Base-by-base conservation (phyloP, 306 rosid species). In the Fagus crenata region DNA sequence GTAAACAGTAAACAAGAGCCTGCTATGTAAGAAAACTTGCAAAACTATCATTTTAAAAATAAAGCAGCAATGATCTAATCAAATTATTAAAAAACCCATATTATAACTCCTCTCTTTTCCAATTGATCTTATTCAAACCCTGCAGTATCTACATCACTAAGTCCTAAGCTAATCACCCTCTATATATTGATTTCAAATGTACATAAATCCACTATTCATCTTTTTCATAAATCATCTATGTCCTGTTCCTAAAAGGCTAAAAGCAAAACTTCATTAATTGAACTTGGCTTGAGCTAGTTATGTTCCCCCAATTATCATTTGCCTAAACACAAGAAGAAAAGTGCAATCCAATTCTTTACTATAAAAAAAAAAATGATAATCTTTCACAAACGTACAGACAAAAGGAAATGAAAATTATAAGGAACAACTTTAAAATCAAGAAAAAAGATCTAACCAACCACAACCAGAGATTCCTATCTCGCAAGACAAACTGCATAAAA, bases 401-500 rank as follows among this genome's bases (percentile, higher is more conserved):
- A 17, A 37, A 7, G 18, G 65, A 37, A 7, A 6, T 4, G 9
- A 13, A 1, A 65, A 2, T 0, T 1, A 17, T 14, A n/a, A 6
- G 42, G 11, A 67, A 28, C 8, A 6, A 67, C 28, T 40, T 15
- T 6, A 15, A 67, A 67, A 17, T 39, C 17, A 39, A 39, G 49
- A 49, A 67, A 6, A 12, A 39, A 65, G 49, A 65, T 65, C 71
- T 65, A 39, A 13, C 14, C 71, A 65, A 67, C 71, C 40, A 65
- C 31, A 65, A 37, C 1, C 0, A 1, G 71, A 65, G 18, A 65
- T 65, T 37, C 14, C 46, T 13, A 31, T 69, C 73, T 76, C 40
- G 7, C 41, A 70, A 46, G 82, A 67, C 31, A 53, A 77, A 73
- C 43, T 74, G 67, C 74, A 82, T 42, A 40, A 32, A 60, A 77